Conservation (phyloP, 2,329 filamentous ascomycete species). For the Monilinia polystroma region DNA sequence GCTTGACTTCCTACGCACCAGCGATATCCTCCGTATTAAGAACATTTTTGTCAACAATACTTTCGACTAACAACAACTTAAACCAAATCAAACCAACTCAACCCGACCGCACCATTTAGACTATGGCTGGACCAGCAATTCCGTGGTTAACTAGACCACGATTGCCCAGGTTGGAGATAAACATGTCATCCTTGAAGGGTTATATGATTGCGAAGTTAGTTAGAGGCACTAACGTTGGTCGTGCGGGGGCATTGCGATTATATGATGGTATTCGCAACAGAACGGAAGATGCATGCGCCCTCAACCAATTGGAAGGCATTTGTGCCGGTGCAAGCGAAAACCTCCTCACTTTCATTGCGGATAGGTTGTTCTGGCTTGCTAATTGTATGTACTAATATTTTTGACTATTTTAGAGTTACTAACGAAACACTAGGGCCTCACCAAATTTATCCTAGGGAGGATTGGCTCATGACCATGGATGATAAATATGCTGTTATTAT, state of each 20-base stretch:
- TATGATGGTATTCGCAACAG: not conserved
- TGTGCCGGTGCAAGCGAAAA: not conserved
- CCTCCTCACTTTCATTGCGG: not conserved
- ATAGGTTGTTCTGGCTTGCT: constrained; percentile 2
- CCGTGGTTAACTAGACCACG: not conserved
- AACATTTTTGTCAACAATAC: too few species aligned
- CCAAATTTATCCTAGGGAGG: not conserved
- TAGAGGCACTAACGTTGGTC: not conserved
- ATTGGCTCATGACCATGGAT: not conserved
- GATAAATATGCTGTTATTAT: not conserved
- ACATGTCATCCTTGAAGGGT: not conserved
- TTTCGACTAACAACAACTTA: too few species aligned
- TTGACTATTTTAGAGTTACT: not conserved
- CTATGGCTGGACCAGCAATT: not conserved
- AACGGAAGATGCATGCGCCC: not conserved
- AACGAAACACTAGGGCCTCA: not conserved
- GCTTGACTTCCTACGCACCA: too few species aligned
- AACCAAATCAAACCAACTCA: too few species aligned
- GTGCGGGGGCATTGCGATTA: not conserved
- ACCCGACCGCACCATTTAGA: too few species aligned
- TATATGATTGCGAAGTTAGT: not conserved
- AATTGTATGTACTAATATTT: not conserved
- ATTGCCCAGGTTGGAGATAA: not conserved
- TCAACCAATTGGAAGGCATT: too few species aligned
- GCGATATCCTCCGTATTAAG: too few species aligned